These are phyloP conservation scores for Phytophthora litchii DNA, from an alignment of 352 stramenopile species.

Conservation along the genomic window DNA sequence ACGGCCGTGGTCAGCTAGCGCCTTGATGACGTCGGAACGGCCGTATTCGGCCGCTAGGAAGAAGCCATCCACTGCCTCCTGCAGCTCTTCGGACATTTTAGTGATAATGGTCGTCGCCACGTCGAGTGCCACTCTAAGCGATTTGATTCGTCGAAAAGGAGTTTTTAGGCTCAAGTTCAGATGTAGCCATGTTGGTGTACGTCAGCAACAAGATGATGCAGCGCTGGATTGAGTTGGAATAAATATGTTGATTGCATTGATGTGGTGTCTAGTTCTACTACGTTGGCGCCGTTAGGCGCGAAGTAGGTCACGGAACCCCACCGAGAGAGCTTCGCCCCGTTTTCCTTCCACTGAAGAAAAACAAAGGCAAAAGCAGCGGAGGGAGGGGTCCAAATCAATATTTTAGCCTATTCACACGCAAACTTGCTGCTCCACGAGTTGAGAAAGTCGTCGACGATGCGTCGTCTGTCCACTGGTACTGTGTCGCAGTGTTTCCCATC, in stretches of 20 bases:
- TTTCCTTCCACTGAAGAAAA: constrained; percentile 47
- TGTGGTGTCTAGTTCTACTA: constrained; percentile 15
- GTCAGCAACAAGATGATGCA: constrained; percentile 1
- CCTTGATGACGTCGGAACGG: constrained; percentile 85
- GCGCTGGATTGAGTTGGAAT: constrained; percentile 8
- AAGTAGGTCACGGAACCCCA: constrained; percentile 25
- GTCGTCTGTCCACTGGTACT: constrained; percentile 6
- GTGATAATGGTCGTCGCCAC: constrained; percentile 11
- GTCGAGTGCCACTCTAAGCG: constrained; percentile 26
- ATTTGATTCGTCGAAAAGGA: constrained; percentile 38
- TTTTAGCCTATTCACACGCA: constrained; percentile 49
- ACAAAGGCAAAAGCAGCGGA: constrained; percentile 31
- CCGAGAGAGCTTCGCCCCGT: constrained; percentile 47
- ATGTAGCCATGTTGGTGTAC: constrained; percentile 25
- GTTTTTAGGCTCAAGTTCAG: constrained; percentile 7
- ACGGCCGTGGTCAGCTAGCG: constrained; percentile 70
- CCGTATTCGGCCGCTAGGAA: constrained; percentile 85
- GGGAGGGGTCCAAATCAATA: constrained; percentile 31
- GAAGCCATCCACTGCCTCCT: constrained; percentile 80
- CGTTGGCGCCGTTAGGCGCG: neutral
- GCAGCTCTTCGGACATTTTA: constrained; percentile 46
- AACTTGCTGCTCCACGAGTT: constrained; percentile 25
- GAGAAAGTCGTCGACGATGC: constrained; percentile 6
- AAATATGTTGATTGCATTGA: constrained; percentile 29
- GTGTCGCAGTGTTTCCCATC: constrained; percentile 28